These are phyloP conservation scores for Globisporangium spiculum DNA, from an alignment of 352 stramenopile genomes.

Conservation along the genomic window DNA sequence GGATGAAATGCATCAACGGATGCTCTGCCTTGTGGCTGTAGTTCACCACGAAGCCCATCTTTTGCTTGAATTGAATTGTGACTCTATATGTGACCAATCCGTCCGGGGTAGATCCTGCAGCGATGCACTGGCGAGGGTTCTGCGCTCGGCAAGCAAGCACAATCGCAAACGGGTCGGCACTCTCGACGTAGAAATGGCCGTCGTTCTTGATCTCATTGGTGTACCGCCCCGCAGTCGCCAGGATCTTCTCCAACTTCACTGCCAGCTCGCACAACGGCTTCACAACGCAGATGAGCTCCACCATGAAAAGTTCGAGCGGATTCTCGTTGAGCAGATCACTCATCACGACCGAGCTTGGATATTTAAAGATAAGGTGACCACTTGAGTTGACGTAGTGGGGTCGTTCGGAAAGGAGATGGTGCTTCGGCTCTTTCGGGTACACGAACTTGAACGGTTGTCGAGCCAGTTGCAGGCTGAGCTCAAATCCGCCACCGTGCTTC, in stretches of 20 bases:
- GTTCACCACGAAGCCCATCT: constrained; percentile 85
- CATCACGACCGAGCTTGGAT: constrained; percentile 59
- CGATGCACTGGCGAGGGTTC: constrained; percentile 71
- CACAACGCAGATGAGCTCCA: constrained; percentile 84
- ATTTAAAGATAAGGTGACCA: constrained; percentile 81
- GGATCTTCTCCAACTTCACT: constrained; percentile 77
- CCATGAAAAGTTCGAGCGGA: constrained; percentile 83
- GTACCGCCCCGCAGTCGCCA: constrained; percentile 61
- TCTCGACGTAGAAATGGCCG: constrained; percentile 83
- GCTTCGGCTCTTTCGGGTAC: constrained; percentile 49
- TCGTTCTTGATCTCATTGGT: constrained; percentile 70
- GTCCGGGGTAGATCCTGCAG: constrained; percentile 64
- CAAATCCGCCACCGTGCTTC: constrained; percentile 72
- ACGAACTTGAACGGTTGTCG: constrained; percentile 71
- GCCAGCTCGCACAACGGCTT: constrained; percentile 83
- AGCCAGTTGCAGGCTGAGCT: constrained; percentile 69
- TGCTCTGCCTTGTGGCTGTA: constrained; percentile 87
- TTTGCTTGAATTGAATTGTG: constrained; percentile 85
- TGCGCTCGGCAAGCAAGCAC: constrained; percentile 69
- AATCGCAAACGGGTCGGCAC: constrained; percentile 80
- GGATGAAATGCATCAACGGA: constrained; percentile 83
- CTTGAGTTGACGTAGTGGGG: constrained; percentile 73
- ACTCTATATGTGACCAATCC: constrained; percentile 77
- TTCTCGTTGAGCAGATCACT: constrained; percentile 81
- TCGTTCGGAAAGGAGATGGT: constrained; percentile 56